A percentile compares a stretch with the other conserved stretches of the same genome.
These are phyloP conservation scores for Cryomyces minteri DNA, from an alignment of 495 filamentous ascomycete genomes.

Conservation along the genomic window DNA sequence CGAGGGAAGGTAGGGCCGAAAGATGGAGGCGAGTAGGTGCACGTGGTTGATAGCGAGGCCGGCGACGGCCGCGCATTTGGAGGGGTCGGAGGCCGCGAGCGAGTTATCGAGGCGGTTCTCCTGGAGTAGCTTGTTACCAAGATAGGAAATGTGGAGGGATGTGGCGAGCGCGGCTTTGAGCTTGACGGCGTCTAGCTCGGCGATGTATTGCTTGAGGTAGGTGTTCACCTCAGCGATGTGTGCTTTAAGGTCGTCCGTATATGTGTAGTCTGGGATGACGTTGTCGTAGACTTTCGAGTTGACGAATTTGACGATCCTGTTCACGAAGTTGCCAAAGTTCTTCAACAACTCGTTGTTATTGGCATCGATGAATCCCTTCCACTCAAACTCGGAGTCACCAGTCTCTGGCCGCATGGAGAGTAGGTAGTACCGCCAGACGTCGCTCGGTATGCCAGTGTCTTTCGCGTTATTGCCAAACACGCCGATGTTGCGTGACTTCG, in stretches of 20 bases:
- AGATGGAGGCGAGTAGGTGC: constrained; percentile 53
- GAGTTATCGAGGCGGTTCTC: constrained; percentile 65
- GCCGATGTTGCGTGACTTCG: constrained; percentile 70
- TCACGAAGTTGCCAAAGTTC: constrained; percentile 82
- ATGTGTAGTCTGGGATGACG: constrained; percentile 48
- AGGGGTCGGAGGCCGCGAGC: constrained; percentile 48
- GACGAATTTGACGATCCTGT: constrained; percentile 77
- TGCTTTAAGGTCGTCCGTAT: constrained; percentile 20
- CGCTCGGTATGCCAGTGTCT: constrained; percentile 62
- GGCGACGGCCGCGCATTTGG: constrained; percentile 53
- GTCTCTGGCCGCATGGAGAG: constrained; percentile 75
- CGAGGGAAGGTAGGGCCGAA: constrained; percentile 67
- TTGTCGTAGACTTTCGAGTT: constrained; percentile 51
- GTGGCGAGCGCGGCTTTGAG: constrained; percentile 53
- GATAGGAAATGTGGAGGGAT: constrained; percentile 45
- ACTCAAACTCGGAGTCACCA: constrained; percentile 72
- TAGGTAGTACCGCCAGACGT: constrained; percentile 87
- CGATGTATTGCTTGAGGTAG: constrained; percentile 6
- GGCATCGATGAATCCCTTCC: constrained; percentile 60
- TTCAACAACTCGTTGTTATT: constrained; percentile 82
- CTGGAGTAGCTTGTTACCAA: constrained; percentile 70
- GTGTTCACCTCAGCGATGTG: constrained; percentile 33
- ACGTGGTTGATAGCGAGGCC: constrained; percentile 59
- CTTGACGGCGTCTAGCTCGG: constrained; percentile 34
- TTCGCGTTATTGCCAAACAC: constrained; percentile 84